Evolutionary conservation across 345 rosid genomes (phyloP), one percentile per base, ranked within the genome.

Genomic region (Rhizophora apiculata): DNA sequence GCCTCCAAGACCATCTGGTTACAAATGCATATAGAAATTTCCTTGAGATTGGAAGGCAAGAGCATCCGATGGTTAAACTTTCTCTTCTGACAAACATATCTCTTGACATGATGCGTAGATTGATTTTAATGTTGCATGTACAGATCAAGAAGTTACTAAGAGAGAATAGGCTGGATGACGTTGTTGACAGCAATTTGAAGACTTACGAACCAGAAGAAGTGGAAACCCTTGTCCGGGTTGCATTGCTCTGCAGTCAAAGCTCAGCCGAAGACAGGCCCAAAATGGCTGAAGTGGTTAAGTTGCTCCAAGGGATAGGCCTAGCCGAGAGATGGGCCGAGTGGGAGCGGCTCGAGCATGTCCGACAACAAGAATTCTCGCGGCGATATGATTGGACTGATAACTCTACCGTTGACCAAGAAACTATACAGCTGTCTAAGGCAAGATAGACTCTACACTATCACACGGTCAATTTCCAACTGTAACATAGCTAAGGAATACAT

Each of bases 201-300:
- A 71, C 56, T 13, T 93, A 81, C 43, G 90, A 84, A 13, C 71
- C 68, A 0, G 71, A 85, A 68, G 94, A 91, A 85, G 98, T 91
- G 0, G 89, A 85, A 85, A 89, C 80, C 0, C 80, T 89, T 2
- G 76, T 91, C 19, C 89, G 83, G 67, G 98, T 91, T 64, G 97
- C 97, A 21, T 60, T 94, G 78, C 90, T 94, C 0, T 91, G 96
- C 78, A 80, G 92, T 2, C 95, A 91, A 66, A 84, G 89, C 81
- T 72, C 83, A n/a, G 96, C 92, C 0, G 95, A 91, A 74, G 86
- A 76, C 68, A 87, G 98, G 0, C 96, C 95, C 18, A 76, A 74
- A 20, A 91, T 94, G 96, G 65, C 84, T 4, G 86, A 83, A 67
- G 97, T 89, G 31, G 96, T 94, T 3, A 81, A 87, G 66, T 83